Base-by-base conservation (phyloP, 1,139 yeast species). In the Arxiozyma heterogenica region DNA sequence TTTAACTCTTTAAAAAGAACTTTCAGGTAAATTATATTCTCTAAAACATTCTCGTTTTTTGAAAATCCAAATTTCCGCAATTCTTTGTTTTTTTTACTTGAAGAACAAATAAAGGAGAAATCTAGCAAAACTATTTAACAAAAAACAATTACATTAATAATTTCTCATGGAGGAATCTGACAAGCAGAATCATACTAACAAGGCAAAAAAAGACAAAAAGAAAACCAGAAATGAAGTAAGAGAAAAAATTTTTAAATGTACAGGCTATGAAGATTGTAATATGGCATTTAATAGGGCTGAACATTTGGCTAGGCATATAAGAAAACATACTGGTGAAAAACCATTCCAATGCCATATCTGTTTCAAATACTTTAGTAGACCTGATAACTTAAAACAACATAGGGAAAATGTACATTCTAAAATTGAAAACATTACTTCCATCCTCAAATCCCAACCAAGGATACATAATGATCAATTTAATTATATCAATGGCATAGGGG, bases 281-380 rank as follows among this genome's bases (percentile, higher is more conserved):
- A 91, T 90, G 96, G 80, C 91, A 15, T 91, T 90, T 68, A 87
- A 95, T 1, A 73, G 96, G 57, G 82, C 89, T 20, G 97, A 91
- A 67, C 97, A 91, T 70, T 76, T 91, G 62, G 96, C 96, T 1
- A 77, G 98, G 57, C 98, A 90, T 72, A 86, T 89, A 53, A 75
- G 97, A 52, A 91, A 90, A 65, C 98, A 90, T 68, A 90, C 97
- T 1, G 98, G 97, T 47, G 98, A 91, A 69, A 76, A 96, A 54
- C 98, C 98, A 1, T 91, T 89, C 68, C 82, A 88, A 54, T 91
- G 98, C 69, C 86, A 86, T 51, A 81, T 77, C 64, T 91, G 98
- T 70, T 76, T 82, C 47, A 83, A 90, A 63, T 80, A 83, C 65
- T 91, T 91, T 66, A 83, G 93, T 34, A 76, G 97, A 50, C 73